phyloP scores from a whole-genome alignment of 257 asterid species.

The Solanum chaucha region DNA sequence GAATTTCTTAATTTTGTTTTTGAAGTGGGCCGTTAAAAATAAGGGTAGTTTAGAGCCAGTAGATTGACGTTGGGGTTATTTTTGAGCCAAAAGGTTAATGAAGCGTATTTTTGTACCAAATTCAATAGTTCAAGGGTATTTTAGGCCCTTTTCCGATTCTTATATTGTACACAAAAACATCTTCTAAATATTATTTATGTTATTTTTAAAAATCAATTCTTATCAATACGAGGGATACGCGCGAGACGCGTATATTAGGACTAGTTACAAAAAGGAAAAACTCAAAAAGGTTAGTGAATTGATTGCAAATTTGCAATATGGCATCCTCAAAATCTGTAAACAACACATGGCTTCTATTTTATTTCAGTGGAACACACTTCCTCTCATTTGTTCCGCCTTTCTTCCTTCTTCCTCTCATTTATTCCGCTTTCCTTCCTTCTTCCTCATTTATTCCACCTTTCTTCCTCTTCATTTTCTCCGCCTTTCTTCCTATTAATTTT shows the following conservation, averaged over 20 bases:
- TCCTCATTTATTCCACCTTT: background rate
- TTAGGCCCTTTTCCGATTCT: background rate
- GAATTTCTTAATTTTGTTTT: background rate
- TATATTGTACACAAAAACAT: background rate
- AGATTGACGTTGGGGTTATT: background rate
- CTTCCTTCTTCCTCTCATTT: background rate
- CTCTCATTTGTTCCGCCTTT: background rate
- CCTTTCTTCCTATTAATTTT: constrained; percentile 30
- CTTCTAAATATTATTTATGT: background rate
- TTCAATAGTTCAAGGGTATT: background rate
- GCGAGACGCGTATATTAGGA: background rate
- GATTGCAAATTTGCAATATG: background rate
- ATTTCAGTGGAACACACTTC: background rate
- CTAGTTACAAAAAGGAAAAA: background rate
- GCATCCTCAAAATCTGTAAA: background rate
- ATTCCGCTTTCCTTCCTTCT: constrained; percentile 16
- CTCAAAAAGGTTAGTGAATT: background rate
- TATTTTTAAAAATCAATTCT: background rate
- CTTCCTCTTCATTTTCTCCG: background rate
- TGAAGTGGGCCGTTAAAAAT: background rate
- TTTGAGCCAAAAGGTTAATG: background rate
- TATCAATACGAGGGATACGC: background rate
- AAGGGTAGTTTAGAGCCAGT: background rate
- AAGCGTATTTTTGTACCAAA: background rate
- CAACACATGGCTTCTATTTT: background rate